Conservation (phyloP, 1,284 basidiomycete species). For the Afroboletus lepidellus region DNA sequence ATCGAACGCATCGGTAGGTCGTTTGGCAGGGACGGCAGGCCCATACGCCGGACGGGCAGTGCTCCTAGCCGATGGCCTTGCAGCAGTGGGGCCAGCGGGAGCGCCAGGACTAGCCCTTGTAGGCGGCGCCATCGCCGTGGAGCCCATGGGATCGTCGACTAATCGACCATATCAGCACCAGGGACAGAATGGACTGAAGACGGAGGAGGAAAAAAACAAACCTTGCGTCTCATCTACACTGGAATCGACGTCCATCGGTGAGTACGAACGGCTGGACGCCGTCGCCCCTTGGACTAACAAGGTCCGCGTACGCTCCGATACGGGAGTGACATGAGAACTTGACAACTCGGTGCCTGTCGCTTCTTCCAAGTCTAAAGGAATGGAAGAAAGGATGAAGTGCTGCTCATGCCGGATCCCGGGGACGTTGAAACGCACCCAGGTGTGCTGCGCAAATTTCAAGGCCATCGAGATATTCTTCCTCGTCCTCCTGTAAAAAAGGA, state of each 20-base stretch:
- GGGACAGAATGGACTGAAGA: background rate
- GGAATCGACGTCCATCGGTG: conserved; percentile 26
- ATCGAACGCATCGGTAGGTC: conserved; percentile 12
- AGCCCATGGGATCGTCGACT: conserved; percentile 22
- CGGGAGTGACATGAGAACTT: conserved; percentile 6
- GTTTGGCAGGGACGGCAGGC: conserved; percentile 15
- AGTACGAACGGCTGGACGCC: conserved; percentile 13
- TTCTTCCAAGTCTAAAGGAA: conserved; percentile 11
- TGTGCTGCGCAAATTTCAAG: conserved; percentile 16
- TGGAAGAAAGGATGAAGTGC: background rate
- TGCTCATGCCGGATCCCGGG: background rate
- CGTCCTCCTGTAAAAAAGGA: conserved; percentile 23
- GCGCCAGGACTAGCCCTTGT: background rate
- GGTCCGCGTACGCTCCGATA: conserved; percentile 27
- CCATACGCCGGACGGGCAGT: background rate
- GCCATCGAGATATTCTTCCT: conserved; percentile 24
- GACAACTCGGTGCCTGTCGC: conserved; percentile 20
- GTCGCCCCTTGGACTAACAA: conserved; percentile 12
- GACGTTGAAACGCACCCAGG: conserved; percentile 16
- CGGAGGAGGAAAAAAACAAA: conserved; percentile 4
- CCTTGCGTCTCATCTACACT: conserved; percentile 15
- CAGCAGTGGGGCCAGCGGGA: background rate
- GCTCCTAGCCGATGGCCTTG: background rate
- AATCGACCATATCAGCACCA: conserved; percentile 6
- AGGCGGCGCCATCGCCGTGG: conserved; percentile 9